A percentile compares a stretch with the other conserved stretches of the same genome.
Evolutionary conservation across 2,329 filamentous ascomycete genomes (phyloP).

Genomic region (Ceratocystiopsis minuta): DNA sequence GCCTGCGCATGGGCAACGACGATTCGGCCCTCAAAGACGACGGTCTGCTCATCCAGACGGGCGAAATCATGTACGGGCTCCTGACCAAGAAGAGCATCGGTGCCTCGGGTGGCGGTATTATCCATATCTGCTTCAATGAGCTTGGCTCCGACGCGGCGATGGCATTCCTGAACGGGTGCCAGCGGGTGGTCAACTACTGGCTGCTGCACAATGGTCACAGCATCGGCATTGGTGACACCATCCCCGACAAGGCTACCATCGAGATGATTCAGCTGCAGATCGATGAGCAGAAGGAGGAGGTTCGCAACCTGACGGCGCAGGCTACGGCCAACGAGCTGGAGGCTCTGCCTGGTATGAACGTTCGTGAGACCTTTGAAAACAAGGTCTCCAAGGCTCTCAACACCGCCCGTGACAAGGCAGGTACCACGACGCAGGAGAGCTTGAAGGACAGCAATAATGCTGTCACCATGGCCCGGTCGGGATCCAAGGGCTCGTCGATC

Average conservation of each 20-base stretch:
- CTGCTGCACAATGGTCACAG: conserved; percentile 90
- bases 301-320: conserved; percentile 53
- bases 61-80: conserved; percentile 78
- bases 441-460: conserved; percentile 94
- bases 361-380: conserved; percentile 94
- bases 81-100: conserved; percentile 90
- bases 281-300: conserved; percentile 61
- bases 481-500: conserved; percentile 96
- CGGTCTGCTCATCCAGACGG: conserved; percentile 66
- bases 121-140: conserved; percentile 94
- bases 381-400: conserved; percentile 91
- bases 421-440: conserved; percentile 79
- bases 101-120: conserved; percentile 73
- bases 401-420: conserved; percentile 87
- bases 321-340: conserved; percentile 82
- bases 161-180: conserved; percentile 87
- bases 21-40: conserved; percentile 52
- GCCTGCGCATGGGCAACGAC: conserved; percentile 50
- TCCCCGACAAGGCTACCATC: conserved; percentile 75
- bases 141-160: conserved; percentile 73
- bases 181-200: conserved; percentile 95
- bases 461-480: conserved; percentile 86
- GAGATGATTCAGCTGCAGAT: conserved; percentile 71
- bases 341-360: conserved; percentile 92
- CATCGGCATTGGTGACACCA: conserved; percentile 95